Evolutionary conservation across 2,329 filamentous ascomycete species (phyloP).

Genomic region (Chrysoporthe deuterocubensis): DNA sequence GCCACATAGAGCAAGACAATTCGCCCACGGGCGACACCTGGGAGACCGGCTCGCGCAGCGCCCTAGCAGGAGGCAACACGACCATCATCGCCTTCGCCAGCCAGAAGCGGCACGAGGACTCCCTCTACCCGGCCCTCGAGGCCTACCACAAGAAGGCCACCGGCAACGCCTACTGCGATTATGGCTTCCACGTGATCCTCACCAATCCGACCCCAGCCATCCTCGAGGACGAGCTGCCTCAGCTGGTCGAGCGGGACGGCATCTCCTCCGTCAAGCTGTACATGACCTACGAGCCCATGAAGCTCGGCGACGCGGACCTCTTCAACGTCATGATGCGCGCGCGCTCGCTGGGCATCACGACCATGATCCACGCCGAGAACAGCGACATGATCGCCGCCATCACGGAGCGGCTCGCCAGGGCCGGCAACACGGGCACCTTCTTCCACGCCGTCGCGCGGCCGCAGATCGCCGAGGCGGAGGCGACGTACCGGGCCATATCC

Average conservation of each 20-base stretch:
- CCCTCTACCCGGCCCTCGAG: slow-evolving; percentile 37
- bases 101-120: slow-evolving; percentile 50
- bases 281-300: slow-evolving; percentile 49
- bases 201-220: slow-evolving; percentile 48
- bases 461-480: slow-evolving; percentile 52
- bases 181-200: slow-evolving; percentile 58
- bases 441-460: slow-evolving; percentile 52
- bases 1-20: slow-evolving; percentile 43
- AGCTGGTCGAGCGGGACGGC: slow-evolving; percentile 38
- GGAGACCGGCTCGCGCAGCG: slow-evolving; percentile 53
- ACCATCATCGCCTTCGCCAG: slow-evolving; percentile 61
- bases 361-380: slow-evolving; percentile 54
- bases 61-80: slow-evolving; percentile 61
- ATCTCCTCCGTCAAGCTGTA: slow-evolving; percentile 51
- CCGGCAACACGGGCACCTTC: slow-evolving; percentile 36
- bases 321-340: slow-evolving; percentile 46
- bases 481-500: slow-evolving; percentile 53
- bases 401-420: slow-evolving; percentile 33
- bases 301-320: slow-evolving; percentile 44
- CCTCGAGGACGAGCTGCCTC: slow-evolving; percentile 48
- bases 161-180: slow-evolving; percentile 52
- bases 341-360: slow-evolving; percentile 48
- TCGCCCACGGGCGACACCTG: slow-evolving; percentile 40
- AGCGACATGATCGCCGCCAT: slow-evolving; percentile 49
- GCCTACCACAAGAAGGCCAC: slow-evolving; percentile 26